Percentiles rank a stretch among this genome's conserved stretches.
Conservation (phyloP, 83 land plant genomes). For the Isoetes engelmannii region DNA sequence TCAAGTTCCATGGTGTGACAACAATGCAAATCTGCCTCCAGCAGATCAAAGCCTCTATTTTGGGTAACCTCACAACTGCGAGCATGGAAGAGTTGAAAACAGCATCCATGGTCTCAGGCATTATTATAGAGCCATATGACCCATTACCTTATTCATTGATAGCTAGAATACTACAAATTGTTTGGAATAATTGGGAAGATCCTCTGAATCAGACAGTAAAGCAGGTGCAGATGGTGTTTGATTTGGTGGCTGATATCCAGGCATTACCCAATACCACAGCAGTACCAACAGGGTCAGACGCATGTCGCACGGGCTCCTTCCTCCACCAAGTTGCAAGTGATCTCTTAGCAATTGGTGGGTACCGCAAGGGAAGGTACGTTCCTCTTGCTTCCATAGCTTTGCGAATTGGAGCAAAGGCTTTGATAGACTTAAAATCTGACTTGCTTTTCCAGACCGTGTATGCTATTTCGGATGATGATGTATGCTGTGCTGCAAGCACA, state of each 20-base stretch:
- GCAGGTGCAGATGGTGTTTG: slow-evolving; percentile 91
- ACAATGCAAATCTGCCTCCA: slow-evolving; percentile 90
- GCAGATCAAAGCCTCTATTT: slow-evolving; percentile 78
- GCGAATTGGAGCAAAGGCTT: slow-evolving; percentile 69
- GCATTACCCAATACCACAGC: slow-evolving; percentile 16
- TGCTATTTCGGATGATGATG: slow-evolving; percentile 91
- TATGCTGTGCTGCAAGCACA: slow-evolving; percentile 87
- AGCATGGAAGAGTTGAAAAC: slow-evolving; percentile 20
- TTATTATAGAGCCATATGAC: slow-evolving; percentile 28
- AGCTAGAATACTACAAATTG: slow-evolving; percentile 58
- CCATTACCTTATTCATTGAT: slow-evolving; percentile 55
- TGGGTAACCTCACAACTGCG: slow-evolving; percentile 27
- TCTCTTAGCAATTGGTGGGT: slow-evolving; percentile 66
- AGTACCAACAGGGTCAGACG: background rate
- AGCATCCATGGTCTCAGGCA: slow-evolving; percentile 2
- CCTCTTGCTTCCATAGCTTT: slow-evolving; percentile 78
- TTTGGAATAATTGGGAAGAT: slow-evolving; percentile 99
- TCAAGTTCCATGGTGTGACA: slow-evolving; percentile 90
- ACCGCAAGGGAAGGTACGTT: slow-evolving; percentile 92
- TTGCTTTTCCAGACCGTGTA: slow-evolving; percentile 60
- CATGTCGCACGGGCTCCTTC: slow-evolving; percentile 26
- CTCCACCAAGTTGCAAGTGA: slow-evolving; percentile 46
- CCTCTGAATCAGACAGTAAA: slow-evolving; percentile 94
- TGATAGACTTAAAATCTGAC: slow-evolving; percentile 54
- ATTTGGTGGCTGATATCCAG: slow-evolving; percentile 72